These are phyloP conservation scores for Chlorella sp. DNA, from an alignment of 139 green algal genomes.

Conservation along the genomic window DNA sequence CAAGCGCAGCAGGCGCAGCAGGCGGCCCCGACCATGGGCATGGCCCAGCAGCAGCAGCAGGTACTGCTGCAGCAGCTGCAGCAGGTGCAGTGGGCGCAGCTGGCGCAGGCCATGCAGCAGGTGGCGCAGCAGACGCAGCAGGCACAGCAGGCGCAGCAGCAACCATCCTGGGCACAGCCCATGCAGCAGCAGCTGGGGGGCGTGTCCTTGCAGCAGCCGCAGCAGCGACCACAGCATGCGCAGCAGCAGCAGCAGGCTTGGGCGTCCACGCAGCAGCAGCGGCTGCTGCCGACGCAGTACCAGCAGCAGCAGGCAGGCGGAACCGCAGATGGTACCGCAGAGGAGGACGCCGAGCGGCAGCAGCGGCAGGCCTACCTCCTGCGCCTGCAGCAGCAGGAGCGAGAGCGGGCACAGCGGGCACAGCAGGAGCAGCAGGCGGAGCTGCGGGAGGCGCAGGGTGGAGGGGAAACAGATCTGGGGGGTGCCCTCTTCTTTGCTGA, in stretches of 20 bases:
- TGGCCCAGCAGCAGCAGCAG: background rate
- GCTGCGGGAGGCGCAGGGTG: background rate
- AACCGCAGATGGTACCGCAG: background rate
- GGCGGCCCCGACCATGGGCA: background rate
- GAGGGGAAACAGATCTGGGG: background rate
- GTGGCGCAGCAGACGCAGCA: background rate
- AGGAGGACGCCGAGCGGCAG: background rate
- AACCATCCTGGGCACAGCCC: background rate
- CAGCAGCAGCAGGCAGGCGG: background rate
- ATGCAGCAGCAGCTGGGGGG: background rate
- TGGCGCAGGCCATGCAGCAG: background rate
- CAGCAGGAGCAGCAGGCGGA: background rate
- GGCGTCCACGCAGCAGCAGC: background rate
- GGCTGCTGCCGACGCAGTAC: background rate
- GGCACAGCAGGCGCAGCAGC: background rate
- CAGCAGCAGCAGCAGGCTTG: background rate
- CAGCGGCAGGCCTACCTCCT: background rate
- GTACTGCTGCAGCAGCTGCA: conserved; percentile 2
- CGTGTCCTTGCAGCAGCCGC: background rate
- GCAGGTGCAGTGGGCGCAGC: background rate
- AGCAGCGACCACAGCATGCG: background rate
- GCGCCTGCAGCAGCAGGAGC: conserved; percentile 35
- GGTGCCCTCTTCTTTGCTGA: background rate
- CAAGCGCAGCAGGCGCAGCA: background rate
- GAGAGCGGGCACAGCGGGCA: background rate